Percentiles rank a stretch among this genome's conserved stretches.
Evolutionary conservation across 176 grass and related monocot species (phyloP).

Genomic region (Oryza brachyantha): DNA sequence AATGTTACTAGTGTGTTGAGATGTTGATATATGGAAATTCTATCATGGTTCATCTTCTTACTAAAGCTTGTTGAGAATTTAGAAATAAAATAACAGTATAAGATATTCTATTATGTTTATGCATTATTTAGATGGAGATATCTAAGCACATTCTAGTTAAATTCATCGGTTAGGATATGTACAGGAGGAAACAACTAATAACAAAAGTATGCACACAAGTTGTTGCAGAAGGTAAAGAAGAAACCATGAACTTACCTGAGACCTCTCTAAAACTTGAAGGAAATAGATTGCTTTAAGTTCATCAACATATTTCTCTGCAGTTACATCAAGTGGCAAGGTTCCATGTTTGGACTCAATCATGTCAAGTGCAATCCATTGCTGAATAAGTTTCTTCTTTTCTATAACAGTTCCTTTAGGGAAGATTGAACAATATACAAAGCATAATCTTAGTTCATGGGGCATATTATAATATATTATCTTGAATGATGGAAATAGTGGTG

Average conservation of each 20-base stretch:
- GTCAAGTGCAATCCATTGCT: conserved; percentile 57
- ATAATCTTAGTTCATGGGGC: conserved; percentile 49
- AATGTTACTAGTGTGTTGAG: neutral
- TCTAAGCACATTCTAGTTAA: conserved; percentile 3
- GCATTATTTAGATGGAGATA: neutral
- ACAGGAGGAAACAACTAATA: conserved; percentile 2
- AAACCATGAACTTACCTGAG: conserved; percentile 25
- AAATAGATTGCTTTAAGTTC: conserved; percentile 48
- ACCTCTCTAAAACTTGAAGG: conserved; percentile 29
- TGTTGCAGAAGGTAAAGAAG: neutral
- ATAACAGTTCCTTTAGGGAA: conserved; percentile 50
- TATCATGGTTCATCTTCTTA: neutral
- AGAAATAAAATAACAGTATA: neutral
- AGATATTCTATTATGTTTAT: neutral
- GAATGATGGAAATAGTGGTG: conserved; percentile 36
- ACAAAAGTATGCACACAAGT: neutral
- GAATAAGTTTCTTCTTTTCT: conserved; percentile 43
- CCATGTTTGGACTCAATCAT: conserved; percentile 53
- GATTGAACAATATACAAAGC: conserved; percentile 57
- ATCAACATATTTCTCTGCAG: conserved; percentile 51
- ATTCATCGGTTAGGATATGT: neutral
- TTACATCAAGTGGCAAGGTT: conserved; percentile 43
- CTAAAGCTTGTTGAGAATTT: neutral
- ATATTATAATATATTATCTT: conserved; percentile 53
- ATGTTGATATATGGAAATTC: neutral